Percentiles rank a stretch among this genome's conserved stretches.
phyloP scores from a whole-genome alignment of 1,284 basidiomycete species.

The Leccinum angustisporum region DNA sequence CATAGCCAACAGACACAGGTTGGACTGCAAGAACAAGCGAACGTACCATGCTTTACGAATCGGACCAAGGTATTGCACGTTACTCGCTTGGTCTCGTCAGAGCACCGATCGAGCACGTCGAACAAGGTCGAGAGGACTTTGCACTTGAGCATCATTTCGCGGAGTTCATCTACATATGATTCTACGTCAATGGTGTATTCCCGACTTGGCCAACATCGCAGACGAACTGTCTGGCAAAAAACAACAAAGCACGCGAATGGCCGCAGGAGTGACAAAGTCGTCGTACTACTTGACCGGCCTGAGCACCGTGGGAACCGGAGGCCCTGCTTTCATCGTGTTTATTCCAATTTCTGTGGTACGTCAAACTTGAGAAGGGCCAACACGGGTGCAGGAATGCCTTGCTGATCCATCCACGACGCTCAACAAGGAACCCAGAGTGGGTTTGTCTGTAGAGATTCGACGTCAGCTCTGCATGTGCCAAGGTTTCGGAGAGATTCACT shows the following conservation, averaged over 20 bases:
- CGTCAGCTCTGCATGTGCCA: neutral
- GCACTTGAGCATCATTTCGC: slow-evolving; percentile 18
- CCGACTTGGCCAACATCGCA: neutral
- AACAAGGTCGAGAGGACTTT: slow-evolving; percentile 18
- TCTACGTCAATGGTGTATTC: neutral
- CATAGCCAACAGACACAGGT: neutral
- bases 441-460: slow-evolving; percentile 12
- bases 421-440: slow-evolving; percentile 23
- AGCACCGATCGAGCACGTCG: slow-evolving; percentile 27
- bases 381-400: neutral
- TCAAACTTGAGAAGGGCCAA: neutral
- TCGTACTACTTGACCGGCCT: slow-evolving; percentile 25
- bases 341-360: slow-evolving; percentile 9
- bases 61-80: slow-evolving; percentile 14
- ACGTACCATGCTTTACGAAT: slow-evolving; percentile 22
- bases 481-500: slow-evolving; percentile 1
- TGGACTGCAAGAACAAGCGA: neutral
- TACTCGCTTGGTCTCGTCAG: slow-evolving; percentile 19
- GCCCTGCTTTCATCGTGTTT: slow-evolving; percentile 8
- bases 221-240: slow-evolving; percentile 27
- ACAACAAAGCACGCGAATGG: slow-evolving; percentile 26
- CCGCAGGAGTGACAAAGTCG: slow-evolving; percentile 33
- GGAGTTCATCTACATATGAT: slow-evolving; percentile 18
- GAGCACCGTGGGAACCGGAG: slow-evolving; percentile 17
- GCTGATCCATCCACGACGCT: slow-evolving; percentile 24